Conservation (phyloP, 495 filamentous ascomycete species). For the Amphirosellinia nigrospora region DNA sequence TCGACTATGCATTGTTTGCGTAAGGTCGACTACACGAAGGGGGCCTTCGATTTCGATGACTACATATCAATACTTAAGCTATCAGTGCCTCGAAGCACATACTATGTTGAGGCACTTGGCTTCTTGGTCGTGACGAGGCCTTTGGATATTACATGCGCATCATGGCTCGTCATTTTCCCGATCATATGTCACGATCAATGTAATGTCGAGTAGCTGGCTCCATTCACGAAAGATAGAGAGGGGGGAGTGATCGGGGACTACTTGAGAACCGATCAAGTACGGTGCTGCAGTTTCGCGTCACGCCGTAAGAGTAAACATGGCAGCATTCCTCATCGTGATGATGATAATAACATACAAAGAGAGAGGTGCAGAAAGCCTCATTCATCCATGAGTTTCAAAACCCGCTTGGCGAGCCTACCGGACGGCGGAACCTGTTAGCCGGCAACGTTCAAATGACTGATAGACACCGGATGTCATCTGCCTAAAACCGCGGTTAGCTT, state of each 20-base stretch:
- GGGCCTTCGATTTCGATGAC: slow-evolving; percentile 56
- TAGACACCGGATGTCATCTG: slow-evolving; percentile 26
- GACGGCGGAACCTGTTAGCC: not conserved
- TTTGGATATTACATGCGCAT: slow-evolving; percentile 55
- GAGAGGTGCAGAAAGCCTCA: not conserved
- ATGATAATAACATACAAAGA: not conserved
- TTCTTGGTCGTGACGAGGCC: slow-evolving; percentile 41
- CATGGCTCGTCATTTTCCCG: slow-evolving; percentile 49
- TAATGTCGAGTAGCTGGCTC: slow-evolving; percentile 56
- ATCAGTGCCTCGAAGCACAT: not conserved
- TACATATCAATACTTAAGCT: slow-evolving; percentile 58
- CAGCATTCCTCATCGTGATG: not conserved
- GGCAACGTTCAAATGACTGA: slow-evolving; percentile 9
- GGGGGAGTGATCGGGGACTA: slow-evolving; percentile 54
- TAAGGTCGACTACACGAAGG: slow-evolving; percentile 56
- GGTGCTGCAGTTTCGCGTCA: not conserved
- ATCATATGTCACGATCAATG: slow-evolving; percentile 53
- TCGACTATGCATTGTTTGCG: slow-evolving; percentile 60
- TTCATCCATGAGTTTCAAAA: not conserved
- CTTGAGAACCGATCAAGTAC: not conserved
- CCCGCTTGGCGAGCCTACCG: not conserved
- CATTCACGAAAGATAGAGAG: slow-evolving; percentile 61
- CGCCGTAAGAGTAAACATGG: not conserved
- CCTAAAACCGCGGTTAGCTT: slow-evolving; percentile 26
- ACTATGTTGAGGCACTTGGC: slow-evolving; percentile 58